Percentiles rank a stretch among this genome's conserved stretches.
Conservation (phyloP, 371 early-diverging fungal genomes). For the Parasitella parasitica region DNA sequence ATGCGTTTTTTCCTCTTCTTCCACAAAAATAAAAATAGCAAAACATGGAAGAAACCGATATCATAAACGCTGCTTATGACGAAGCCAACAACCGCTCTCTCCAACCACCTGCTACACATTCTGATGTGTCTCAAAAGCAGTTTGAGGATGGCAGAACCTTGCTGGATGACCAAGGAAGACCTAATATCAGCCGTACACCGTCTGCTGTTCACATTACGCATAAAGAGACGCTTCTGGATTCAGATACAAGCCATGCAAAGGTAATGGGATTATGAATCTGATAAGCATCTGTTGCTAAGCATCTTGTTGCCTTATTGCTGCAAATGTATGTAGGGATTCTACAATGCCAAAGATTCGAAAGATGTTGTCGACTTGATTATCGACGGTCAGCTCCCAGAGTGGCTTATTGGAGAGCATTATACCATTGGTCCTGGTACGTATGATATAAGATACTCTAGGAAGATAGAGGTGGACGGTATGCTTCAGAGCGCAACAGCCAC, state of each 20-base stretch:
- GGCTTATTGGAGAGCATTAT: constrained; percentile 64
- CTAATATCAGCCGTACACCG: constrained; percentile 18
- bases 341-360: constrained; percentile 36
- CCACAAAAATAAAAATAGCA: neutral
- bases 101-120: neutral
- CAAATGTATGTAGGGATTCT: constrained; percentile 33
- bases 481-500: constrained; percentile 60
- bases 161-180: constrained; percentile 26
- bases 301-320: neutral
- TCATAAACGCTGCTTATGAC: neutral
- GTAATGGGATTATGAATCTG: too few species aligned
- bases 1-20: neutral
- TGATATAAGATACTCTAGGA: constrained; percentile 62
- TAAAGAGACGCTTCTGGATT: neutral
- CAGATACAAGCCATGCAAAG: constrained; percentile 40
- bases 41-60: neutral
- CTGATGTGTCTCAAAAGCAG: constrained; percentile 2
- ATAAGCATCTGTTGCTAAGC: neutral
- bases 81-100: constrained; percentile 2
- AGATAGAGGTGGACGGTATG: constrained; percentile 59
- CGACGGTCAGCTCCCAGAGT: constrained; percentile 60
- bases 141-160: constrained; percentile 28
- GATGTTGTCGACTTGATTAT: constrained; percentile 43
- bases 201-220: neutral
- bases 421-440: constrained; percentile 66